phyloP scores from a whole-genome alignment of 768 basidiomycete species.

The Hericium coralloides region DNA sequence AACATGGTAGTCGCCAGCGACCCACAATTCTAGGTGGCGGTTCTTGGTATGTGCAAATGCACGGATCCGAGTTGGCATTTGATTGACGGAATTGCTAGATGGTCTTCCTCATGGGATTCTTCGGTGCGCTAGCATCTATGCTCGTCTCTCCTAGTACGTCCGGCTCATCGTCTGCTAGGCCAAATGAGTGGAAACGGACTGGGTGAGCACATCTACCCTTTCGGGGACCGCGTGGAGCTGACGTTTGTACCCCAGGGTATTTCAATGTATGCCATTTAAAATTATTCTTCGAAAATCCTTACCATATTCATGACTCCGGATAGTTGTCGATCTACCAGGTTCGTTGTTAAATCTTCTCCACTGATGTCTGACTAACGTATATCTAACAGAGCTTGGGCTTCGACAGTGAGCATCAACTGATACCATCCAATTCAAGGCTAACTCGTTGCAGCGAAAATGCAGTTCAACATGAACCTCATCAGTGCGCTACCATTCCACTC shows the following conservation, averaged over 20 bases:
- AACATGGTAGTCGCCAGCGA: neutral
- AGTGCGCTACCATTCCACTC: neutral
- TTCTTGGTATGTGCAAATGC: neutral
- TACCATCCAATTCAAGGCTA: neutral
- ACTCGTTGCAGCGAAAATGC: neutral
- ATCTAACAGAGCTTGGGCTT: slow-evolving; percentile 1
- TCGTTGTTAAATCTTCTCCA: too few species aligned
- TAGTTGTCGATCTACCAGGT: slow-evolving; percentile 1
- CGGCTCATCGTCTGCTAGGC: neutral
- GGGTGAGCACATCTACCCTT: neutral
- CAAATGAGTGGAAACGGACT: slow-evolving; percentile 2
- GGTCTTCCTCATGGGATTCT: slow-evolving; percentile 1
- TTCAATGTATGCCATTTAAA: neutral
- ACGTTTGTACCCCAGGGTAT: neutral
- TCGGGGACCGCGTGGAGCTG: neutral
- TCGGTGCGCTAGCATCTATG: neutral
- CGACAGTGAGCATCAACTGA: neutral
- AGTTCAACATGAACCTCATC: slow-evolving; percentile 5
- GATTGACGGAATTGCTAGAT: neutral
- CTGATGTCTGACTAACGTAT: too few species aligned
- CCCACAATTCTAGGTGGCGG: neutral
- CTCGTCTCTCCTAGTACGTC: too few species aligned
- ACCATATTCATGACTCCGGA: neutral
- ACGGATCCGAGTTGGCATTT: neutral
- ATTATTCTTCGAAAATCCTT: neutral